Percentiles rank a stretch among this genome's conserved stretches.
These are phyloP conservation scores for Colletotrichum magnum DNA, from an alignment of 2,329 filamentous ascomycete genomes.

Conservation along the genomic window DNA sequence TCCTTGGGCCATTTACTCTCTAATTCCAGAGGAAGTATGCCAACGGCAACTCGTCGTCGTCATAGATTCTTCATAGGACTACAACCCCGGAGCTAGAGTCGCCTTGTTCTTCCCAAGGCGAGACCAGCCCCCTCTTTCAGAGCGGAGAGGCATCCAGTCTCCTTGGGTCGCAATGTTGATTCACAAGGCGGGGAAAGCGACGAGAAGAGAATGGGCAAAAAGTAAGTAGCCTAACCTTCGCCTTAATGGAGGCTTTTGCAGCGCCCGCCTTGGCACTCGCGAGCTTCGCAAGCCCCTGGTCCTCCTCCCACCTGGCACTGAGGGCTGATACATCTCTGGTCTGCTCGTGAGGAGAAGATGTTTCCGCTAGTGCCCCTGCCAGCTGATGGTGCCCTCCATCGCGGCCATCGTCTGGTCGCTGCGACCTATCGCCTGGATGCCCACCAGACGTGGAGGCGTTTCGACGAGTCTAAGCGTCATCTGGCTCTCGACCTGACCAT, in stretches of 20 bases:
- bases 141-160: not conserved
- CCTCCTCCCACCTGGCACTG: too few species aligned
- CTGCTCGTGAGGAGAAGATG: conserved; percentile 10
- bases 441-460: not conserved
- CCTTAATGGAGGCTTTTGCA: not conserved
- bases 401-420: conserved; percentile 12
- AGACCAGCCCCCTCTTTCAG: not conserved
- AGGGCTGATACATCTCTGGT: not conserved
- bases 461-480: conserved; percentile 38
- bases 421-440: not conserved
- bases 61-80: conserved; percentile 24
- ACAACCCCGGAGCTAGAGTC: conserved; percentile 3
- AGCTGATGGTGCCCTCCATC: conserved; percentile 19
- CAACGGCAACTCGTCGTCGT: not conserved
- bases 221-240: conserved; percentile 15
- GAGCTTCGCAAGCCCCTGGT: too few species aligned
- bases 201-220: conserved; percentile 1
- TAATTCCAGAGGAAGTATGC: not conserved
- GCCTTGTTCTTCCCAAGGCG: conserved; percentile 1
- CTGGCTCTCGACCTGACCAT: conserved; percentile 15
- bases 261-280: conserved; percentile 7
- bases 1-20: not conserved
- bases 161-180: conserved; percentile 13
- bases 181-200: conserved; percentile 10
- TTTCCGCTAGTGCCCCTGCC: conserved; percentile 4